Evolutionary conservation across 1,139 yeast species (phyloP).

Genomic region (Hansenula anomala): DNA sequence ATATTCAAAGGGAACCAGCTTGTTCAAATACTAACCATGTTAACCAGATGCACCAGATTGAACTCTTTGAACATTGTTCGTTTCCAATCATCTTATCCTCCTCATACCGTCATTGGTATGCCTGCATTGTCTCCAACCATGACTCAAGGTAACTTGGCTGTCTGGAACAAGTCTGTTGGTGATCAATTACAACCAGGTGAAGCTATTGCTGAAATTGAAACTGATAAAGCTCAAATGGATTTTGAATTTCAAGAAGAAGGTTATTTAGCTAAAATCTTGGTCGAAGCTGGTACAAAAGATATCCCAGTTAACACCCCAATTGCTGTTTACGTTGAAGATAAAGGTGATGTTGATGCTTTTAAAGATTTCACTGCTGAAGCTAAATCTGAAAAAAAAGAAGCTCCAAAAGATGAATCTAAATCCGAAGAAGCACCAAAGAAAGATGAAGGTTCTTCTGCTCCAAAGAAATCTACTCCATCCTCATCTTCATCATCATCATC

Average conservation of each 20-base stretch:
- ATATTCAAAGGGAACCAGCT: too few species aligned
- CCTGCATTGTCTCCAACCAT: slow-evolving; percentile 95
- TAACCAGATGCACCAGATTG: slow-evolving; percentile 24
- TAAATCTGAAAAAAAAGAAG: slow-evolving; percentile 39
- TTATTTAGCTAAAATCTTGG: slow-evolving; percentile 81
- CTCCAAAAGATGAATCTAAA: slow-evolving; percentile 24
- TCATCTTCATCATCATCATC: too few species aligned
- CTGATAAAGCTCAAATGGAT: slow-evolving; percentile 99
- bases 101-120: slow-evolving; percentile 62
- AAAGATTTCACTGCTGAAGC: slow-evolving; percentile 77
- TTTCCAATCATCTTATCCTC: slow-evolving; percentile 43
- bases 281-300: slow-evolving; percentile 85
- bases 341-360: slow-evolving; percentile 81
- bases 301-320: slow-evolving; percentile 92
- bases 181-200: slow-evolving; percentile 88
- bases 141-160: slow-evolving; percentile 90
- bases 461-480: too few species aligned
- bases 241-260: slow-evolving; percentile 99
- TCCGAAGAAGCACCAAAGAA: slow-evolving; percentile 35
- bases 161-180: slow-evolving; percentile 87
- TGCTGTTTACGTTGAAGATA: slow-evolving; percentile 92
- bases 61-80: slow-evolving; percentile 24
- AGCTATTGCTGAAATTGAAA: slow-evolving; percentile 92
- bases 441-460: slow-evolving; percentile 29
- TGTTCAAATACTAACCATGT: slow-evolving; percentile 8